Evolutionary conservation across 352 stramenopile genomes (phyloP).

Genomic region (Globisporangium cederbergense): DNA sequence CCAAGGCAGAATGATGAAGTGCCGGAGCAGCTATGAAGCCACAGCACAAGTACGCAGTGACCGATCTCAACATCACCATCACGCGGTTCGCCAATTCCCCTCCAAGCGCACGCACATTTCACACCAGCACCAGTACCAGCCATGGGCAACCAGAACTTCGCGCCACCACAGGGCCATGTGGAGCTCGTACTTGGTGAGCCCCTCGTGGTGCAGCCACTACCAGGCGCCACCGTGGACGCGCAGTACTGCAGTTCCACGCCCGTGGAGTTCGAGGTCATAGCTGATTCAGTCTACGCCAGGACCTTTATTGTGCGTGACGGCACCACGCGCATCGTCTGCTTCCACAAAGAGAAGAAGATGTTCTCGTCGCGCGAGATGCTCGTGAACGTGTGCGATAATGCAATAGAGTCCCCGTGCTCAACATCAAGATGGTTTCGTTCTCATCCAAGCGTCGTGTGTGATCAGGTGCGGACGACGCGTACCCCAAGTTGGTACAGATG

Average conservation of each 20-base stretch:
- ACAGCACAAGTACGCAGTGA: too few species aligned
- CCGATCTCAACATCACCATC: too few species aligned
- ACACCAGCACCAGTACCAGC: not conserved
- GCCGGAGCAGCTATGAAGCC: too few species aligned
- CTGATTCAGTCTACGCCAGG: not conserved
- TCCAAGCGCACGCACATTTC: not conserved
- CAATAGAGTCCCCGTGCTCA: not conserved
- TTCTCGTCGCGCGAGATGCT: not conserved
- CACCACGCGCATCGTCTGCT: not conserved
- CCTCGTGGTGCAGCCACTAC: not conserved
- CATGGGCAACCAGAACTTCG: slow-evolving; percentile 1
- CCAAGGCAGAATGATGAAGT: too few species aligned
- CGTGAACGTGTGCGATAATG: not conserved
- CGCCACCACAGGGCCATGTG: not conserved
- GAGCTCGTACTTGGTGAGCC: not conserved
- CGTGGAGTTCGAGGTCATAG: not conserved
- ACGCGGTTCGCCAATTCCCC: not conserved
- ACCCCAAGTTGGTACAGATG: too few species aligned
- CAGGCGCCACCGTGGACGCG: not conserved
- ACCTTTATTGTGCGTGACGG: not conserved
- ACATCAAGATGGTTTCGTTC: not conserved
- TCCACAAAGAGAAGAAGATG: not conserved
- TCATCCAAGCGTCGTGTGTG: not conserved
- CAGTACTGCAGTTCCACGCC: not conserved
- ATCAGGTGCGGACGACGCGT: not conserved